Evolutionary conservation across 345 rosid species (phyloP).

Genomic region (Cardamine resedifolia): DNA sequence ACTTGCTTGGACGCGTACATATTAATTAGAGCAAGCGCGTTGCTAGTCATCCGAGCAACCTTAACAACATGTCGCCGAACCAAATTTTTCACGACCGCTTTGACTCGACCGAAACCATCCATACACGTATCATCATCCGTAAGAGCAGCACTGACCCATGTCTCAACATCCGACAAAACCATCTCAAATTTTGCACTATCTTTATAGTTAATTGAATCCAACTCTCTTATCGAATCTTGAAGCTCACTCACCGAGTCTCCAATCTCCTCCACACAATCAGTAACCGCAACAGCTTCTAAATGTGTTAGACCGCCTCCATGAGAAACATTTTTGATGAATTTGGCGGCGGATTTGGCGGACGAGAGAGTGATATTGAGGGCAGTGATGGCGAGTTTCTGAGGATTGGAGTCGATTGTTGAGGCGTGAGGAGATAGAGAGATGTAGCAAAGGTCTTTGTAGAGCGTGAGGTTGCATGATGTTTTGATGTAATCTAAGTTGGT

Average conservation of each 20-base stretch:
- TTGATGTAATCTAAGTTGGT: constrained; percentile 42
- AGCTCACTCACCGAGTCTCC: constrained; percentile 54
- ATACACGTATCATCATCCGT: constrained; percentile 59
- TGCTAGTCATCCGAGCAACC: constrained; percentile 54
- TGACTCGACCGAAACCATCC: constrained; percentile 40
- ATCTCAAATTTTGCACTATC: constrained; percentile 27
- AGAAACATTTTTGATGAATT: constrained; percentile 36
- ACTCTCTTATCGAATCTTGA: constrained; percentile 48
- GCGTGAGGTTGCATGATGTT: constrained; percentile 44
- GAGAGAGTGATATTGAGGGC: constrained; percentile 51
- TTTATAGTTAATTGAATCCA: constrained; percentile 23
- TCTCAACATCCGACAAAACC: constrained; percentile 45
- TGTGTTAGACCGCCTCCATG: constrained; percentile 27
- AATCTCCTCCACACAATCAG: constrained; percentile 53
- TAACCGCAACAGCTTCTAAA: constrained; percentile 41
- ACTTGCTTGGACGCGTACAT: constrained; percentile 42
- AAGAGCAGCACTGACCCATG: constrained; percentile 66
- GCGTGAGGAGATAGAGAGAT: constrained; percentile 41
- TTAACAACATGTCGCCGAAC: constrained; percentile 43
- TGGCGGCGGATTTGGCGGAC: constrained; percentile 37
- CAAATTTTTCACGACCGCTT: constrained; percentile 27
- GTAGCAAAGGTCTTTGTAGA: constrained; percentile 46
- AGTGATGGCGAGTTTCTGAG: constrained; percentile 35
- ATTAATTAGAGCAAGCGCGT: constrained; percentile 57
- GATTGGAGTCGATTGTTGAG: constrained; percentile 26